phyloP scores from a whole-genome alignment of 345 rosid genomes.

The Eutrema heterophyllum region DNA sequence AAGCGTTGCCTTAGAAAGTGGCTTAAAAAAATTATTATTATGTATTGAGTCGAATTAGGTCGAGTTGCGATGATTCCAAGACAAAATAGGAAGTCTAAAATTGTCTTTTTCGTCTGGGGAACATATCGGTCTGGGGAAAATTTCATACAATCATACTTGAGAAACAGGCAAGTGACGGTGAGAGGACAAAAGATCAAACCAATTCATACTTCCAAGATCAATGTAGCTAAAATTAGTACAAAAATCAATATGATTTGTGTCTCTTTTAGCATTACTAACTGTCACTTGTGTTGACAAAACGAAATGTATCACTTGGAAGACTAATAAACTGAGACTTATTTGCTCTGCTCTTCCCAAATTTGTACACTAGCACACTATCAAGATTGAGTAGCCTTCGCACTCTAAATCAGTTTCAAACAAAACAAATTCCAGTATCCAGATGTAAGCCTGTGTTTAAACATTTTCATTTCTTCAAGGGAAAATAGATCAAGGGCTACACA shows the following conservation, averaged over 20 bases:
- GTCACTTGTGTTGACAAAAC: background rate
- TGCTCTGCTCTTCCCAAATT: constrained; percentile 1
- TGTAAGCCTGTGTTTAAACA: background rate
- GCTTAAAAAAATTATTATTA: too few species aligned
- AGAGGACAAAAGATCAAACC: background rate
- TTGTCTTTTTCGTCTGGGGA: too few species aligned
- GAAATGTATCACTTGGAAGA: background rate
- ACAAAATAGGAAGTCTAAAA: too few species aligned
- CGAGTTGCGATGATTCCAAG: too few species aligned
- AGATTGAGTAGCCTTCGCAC: background rate
- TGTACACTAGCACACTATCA: background rate
- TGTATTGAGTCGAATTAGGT: too few species aligned
- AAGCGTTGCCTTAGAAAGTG: too few species aligned
- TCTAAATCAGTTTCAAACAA: background rate
- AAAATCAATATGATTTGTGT: background rate
- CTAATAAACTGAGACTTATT: background rate
- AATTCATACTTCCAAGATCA: background rate
- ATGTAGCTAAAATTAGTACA: background rate
- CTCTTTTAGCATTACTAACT: background rate
- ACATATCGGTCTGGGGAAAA: background rate
- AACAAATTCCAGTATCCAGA: background rate
- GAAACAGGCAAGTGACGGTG: background rate
- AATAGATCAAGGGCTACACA: background rate
- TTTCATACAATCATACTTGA: background rate
- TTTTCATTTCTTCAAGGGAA: background rate